phyloP scores from a whole-genome alignment of 257 asterid genomes.

The Solanum habrochaites region DNA sequence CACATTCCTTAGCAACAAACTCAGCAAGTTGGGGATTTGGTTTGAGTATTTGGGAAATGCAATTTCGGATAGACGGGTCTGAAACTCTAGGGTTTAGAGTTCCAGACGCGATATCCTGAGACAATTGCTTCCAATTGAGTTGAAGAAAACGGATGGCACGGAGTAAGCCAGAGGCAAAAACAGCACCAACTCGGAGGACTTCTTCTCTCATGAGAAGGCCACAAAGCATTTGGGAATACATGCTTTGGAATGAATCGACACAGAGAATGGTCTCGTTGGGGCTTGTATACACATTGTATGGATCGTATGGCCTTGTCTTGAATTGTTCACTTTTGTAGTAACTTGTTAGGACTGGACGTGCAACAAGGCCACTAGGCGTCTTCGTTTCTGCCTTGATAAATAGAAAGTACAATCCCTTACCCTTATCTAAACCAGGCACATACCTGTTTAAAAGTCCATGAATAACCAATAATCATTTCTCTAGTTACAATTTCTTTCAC shows the following conservation, averaged over 20 bases:
- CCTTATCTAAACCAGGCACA: slow-evolving; percentile 61
- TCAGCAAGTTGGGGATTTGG: slow-evolving; percentile 42
- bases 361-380: slow-evolving; percentile 68
- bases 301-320: slow-evolving; percentile 58
- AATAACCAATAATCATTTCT: neutral
- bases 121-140: slow-evolving; percentile 49
- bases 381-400: slow-evolving; percentile 59
- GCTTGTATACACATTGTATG: slow-evolving; percentile 62
- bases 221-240: slow-evolving; percentile 80
- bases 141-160: slow-evolving; percentile 67
- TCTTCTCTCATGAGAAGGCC: slow-evolving; percentile 60
- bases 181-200: slow-evolving; percentile 74
- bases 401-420: slow-evolving; percentile 62
- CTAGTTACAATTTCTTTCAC: neutral
- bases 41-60: slow-evolving; percentile 25
- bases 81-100: slow-evolving; percentile 33
- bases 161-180: slow-evolving; percentile 77
- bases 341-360: slow-evolving; percentile 81
- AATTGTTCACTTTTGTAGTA: slow-evolving; percentile 72
- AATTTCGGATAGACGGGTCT: slow-evolving; percentile 15
- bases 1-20: slow-evolving; percentile 37
- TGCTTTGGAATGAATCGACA: slow-evolving; percentile 62
- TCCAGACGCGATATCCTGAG: slow-evolving; percentile 50
- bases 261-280: slow-evolving; percentile 74
- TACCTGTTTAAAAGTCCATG: slow-evolving; percentile 22